Conservation (phyloP, 2,329 filamentous ascomycete genomes). For the Colletotrichum acutatum region DNA sequence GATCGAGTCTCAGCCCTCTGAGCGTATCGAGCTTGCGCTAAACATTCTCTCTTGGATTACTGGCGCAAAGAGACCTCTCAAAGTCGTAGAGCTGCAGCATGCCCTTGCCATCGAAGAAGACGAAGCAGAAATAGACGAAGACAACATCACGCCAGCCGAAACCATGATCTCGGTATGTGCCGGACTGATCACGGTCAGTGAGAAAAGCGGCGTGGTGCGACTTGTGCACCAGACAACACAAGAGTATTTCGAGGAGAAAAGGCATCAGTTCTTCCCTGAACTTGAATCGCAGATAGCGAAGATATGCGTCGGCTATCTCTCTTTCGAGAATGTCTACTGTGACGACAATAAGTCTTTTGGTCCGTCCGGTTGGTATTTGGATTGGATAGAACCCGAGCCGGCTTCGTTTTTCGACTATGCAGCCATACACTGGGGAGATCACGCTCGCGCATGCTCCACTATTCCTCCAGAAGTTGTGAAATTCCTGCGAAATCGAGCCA, state of each 20-base stretch:
- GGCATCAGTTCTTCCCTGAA: neutral
- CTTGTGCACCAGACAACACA: neutral
- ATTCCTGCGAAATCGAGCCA: too few species aligned
- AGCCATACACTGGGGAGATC: too few species aligned
- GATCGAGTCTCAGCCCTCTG: neutral
- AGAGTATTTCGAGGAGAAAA: neutral
- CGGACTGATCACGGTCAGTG: neutral
- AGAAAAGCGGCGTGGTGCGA: fast-evolving
- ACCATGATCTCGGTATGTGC: neutral
- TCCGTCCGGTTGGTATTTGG: too few species aligned
- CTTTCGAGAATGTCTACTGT: neutral
- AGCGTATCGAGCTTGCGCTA: neutral
- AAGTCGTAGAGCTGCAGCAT: neutral
- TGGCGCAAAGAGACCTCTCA: neutral
- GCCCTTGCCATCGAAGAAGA: neutral
- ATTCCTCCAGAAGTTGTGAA: too few species aligned
- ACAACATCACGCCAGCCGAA: neutral
- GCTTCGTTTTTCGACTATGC: too few species aligned
- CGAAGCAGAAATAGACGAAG: fast-evolving
- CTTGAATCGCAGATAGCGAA: neutral
- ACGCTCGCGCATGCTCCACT: too few species aligned
- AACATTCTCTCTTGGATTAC: neutral
- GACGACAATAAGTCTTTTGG: too few species aligned
- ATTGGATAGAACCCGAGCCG: too few species aligned
- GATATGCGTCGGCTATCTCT: fast-evolving